These are phyloP conservation scores for Tolypocladium ophioglossoides DNA, from an alignment of 2,329 filamentous ascomycete species.

Conservation along the genomic window DNA sequence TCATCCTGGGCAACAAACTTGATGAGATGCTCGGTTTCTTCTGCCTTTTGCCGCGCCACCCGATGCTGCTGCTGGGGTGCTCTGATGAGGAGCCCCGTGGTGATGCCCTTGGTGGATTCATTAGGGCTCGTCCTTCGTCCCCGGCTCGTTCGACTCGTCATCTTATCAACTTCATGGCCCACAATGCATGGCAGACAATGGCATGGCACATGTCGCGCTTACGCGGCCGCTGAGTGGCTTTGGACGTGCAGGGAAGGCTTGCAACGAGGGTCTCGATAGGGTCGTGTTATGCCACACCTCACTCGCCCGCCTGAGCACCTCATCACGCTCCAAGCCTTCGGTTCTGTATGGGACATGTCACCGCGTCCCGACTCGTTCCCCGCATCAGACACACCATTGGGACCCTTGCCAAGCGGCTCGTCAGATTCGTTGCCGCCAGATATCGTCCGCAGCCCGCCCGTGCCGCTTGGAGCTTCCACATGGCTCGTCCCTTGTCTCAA, in stretches of 20 bases:
- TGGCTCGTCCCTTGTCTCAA: neutral
- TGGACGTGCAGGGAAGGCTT: neutral
- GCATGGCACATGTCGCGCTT: neutral
- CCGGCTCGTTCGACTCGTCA: too few species aligned
- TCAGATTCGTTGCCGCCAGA: neutral
- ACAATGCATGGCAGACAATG: neutral
- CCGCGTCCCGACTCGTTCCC: neutral
- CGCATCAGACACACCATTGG: neutral
- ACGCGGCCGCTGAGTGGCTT: neutral
- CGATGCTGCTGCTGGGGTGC: constrained; percentile 1
- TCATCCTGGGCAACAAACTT: neutral
- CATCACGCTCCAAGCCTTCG: neutral
- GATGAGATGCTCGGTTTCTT: neutral
- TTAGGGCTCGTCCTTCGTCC: too few species aligned
- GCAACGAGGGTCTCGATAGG: neutral
- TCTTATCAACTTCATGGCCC: too few species aligned
- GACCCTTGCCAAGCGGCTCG: neutral
- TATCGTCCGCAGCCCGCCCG: neutral
- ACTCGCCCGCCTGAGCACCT: neutral
- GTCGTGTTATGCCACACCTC: neutral
- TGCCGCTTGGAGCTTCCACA: neutral
- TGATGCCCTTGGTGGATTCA: neutral
- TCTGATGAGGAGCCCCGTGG: neutral
- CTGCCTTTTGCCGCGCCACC: constrained; percentile 25
- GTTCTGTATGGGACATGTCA: neutral